A percentile compares a stretch with the other conserved stretches of the same genome.
phyloP scores from a whole-genome alignment of 139 green algal genomes.

The Asterochloris sp. region DNA sequence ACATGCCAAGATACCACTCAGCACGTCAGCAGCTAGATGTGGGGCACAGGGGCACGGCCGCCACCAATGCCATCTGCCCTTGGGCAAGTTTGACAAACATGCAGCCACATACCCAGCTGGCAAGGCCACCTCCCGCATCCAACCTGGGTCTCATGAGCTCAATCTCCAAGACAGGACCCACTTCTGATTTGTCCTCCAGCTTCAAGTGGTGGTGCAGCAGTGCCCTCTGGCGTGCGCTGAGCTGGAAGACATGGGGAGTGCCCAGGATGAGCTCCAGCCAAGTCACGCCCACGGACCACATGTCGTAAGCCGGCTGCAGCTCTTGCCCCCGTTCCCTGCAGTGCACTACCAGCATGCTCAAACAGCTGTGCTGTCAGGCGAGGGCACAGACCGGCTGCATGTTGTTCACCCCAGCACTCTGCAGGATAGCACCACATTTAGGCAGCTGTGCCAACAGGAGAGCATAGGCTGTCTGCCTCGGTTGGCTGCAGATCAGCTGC shows the following conservation, averaged over 20 bases:
- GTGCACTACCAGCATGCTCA: constrained; percentile 36
- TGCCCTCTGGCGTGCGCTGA: constrained; percentile 8
- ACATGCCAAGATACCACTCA: background rate
- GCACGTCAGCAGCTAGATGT: background rate
- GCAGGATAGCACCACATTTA: too few relatives aligned
- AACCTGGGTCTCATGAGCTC: background rate
- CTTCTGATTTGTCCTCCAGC: constrained; percentile 17
- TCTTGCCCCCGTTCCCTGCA: constrained; percentile 21
- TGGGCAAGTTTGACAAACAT: background rate
- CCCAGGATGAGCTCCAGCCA: constrained; percentile 74
- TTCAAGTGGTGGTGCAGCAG: constrained; percentile 53
- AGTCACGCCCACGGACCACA: constrained; percentile 66
- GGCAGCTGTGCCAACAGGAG: too few relatives aligned
- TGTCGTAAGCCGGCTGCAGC: constrained; percentile 54
- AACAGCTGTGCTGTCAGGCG: background rate
- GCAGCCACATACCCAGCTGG: background rate
- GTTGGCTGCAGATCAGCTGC: too few relatives aligned
- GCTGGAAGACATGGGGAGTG: constrained; percentile 58
- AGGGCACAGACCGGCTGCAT: too few relatives aligned
- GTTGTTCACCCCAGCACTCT: too few relatives aligned
- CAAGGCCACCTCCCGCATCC: background rate
- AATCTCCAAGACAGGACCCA: background rate
- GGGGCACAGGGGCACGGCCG: background rate
- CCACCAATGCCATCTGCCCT: background rate
- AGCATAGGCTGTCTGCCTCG: too few relatives aligned